A percentile compares a stretch with the other conserved stretches of the same genome.
Evolutionary conservation across 768 basidiomycete genomes (phyloP).

Genomic region (Paxillus involutus): DNA sequence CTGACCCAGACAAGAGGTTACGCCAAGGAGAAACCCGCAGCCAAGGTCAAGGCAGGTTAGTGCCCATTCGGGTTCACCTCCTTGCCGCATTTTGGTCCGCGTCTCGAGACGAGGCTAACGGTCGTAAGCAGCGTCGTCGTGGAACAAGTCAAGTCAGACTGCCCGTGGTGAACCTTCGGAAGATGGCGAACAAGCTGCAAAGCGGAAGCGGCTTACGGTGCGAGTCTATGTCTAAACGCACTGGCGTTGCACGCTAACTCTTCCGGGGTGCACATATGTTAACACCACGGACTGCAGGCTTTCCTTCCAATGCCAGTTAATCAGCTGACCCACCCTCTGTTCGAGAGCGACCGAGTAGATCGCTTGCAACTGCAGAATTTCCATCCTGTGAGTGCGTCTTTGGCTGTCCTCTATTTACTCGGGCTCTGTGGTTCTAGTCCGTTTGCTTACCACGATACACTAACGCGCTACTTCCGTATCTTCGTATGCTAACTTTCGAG

Average conservation of each 20-base stretch:
- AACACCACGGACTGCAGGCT: constrained; percentile 28
- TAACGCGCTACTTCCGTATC: constrained; percentile 5
- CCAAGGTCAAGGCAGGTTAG: neutral
- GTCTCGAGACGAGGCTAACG: no score
- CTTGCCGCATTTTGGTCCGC: no score
- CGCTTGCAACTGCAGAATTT: constrained; percentile 41
- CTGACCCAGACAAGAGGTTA: neutral
- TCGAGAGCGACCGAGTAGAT: constrained; percentile 37
- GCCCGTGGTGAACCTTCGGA: neutral
- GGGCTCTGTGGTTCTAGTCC: no score
- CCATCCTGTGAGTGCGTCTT: constrained; percentile 36
- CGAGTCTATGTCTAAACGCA: neutral
- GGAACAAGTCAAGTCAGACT: no score
- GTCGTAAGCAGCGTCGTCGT: no score
- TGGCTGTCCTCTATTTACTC: neutral
- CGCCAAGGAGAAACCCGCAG: neutral
- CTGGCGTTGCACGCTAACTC: neutral
- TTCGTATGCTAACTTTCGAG: neutral
- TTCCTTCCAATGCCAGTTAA: constrained; percentile 42
- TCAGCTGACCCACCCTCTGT: constrained; percentile 40
- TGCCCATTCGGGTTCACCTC: neutral
- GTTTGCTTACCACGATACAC: constrained; percentile 28
- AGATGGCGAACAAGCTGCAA: neutral
- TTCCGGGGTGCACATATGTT: neutral
- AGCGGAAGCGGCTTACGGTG: constrained; percentile 29